Evolutionary conservation across 352 stramenopile genomes (phyloP).

Genomic region (Phytopythium aichiense): DNA sequence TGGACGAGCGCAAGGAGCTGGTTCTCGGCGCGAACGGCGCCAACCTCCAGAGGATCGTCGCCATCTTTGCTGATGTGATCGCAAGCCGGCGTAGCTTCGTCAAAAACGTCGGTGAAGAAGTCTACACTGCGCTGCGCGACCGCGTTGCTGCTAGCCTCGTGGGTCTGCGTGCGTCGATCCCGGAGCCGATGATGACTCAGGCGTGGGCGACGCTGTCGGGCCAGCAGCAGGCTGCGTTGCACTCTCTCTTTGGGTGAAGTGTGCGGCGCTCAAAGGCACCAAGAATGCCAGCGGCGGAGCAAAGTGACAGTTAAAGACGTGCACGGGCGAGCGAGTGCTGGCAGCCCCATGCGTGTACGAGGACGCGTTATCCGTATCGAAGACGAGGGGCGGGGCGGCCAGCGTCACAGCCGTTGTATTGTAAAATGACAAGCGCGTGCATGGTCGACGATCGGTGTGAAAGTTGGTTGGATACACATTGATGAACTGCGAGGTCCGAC

Average conservation of each 20-base stretch:
- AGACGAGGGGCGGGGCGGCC: not conserved
- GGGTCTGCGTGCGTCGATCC: constrained; percentile 44
- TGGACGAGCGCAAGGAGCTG: constrained; percentile 49
- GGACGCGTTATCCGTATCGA: not conserved
- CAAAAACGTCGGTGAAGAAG: constrained; percentile 40
- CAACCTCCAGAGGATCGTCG: constrained; percentile 53
- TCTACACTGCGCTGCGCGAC: constrained; percentile 31
- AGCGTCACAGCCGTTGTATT: not conserved
- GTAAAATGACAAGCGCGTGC: constrained; percentile 3
- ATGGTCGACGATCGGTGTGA: not conserved
- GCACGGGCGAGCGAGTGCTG: not conserved
- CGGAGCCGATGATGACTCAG: constrained; percentile 47
- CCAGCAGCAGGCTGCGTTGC: constrained; percentile 54
- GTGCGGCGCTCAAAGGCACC: too few relatives aligned
- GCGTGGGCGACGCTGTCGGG: constrained; percentile 49
- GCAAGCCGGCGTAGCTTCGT: constrained; percentile 30
- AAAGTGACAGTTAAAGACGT: not conserved
- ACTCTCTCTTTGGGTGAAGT: constrained; percentile 52
- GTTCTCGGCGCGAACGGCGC: constrained; percentile 47
- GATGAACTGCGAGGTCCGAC: not conserved
- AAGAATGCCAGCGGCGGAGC: not conserved
- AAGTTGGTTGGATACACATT: not conserved
- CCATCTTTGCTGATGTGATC: constrained; percentile 53
- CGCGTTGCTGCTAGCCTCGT: constrained; percentile 44
- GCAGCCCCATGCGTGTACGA: not conserved